Evolutionary conservation across 192 early-diverging fungal genomes (phyloP), one percentile per base, ranked within the genome.

Genomic region (Podila verticillata): DNA sequence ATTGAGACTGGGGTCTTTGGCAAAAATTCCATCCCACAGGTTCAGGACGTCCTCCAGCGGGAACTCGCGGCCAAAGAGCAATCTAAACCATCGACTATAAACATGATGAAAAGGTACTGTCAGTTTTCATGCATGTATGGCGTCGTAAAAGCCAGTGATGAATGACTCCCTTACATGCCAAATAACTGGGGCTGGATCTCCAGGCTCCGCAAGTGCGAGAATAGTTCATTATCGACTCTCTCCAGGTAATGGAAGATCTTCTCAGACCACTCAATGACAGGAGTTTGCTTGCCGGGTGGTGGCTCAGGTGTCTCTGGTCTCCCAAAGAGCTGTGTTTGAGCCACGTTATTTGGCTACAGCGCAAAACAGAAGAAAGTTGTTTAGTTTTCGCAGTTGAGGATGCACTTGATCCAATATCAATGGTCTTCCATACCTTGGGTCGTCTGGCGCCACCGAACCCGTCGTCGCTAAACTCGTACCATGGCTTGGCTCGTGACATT

Each of bases 11-110:
- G 88, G 78, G 74, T 93, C 93, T 60, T 97, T 91, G 17, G 94
- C 93, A 82, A 98, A 93, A 29, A 99, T 85, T n/a, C 90, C 92
- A 65, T 96, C 96, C 97, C 97, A 99, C 26, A 99, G 82, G n/a
- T 60, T 59, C 19, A 96, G 61, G 20, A 95, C 81, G 28, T 94
- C 82, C 7, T 88, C 72, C 26, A 97, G 86, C 5, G 88, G 63
- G 54, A 99, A 93, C 82, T 99, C 97, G 32, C 97, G 84, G 17
- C 94, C 92, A 88, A 97, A 99, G 12, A 99, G 87, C 35, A 99
- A 82, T 39, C 97, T 87, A 58, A 96, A 84, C 97, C 97, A 99
- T 20, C 96, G 92, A 62, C 92, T 79, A 72, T 19, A 49, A 31
- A 15, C 24, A 20, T 12, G 28, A 32, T 13, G 7, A 30, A 20